These are phyloP conservation scores for Moringa oleifera DNA, from an alignment of 345 rosid species.

Conservation along the genomic window DNA sequence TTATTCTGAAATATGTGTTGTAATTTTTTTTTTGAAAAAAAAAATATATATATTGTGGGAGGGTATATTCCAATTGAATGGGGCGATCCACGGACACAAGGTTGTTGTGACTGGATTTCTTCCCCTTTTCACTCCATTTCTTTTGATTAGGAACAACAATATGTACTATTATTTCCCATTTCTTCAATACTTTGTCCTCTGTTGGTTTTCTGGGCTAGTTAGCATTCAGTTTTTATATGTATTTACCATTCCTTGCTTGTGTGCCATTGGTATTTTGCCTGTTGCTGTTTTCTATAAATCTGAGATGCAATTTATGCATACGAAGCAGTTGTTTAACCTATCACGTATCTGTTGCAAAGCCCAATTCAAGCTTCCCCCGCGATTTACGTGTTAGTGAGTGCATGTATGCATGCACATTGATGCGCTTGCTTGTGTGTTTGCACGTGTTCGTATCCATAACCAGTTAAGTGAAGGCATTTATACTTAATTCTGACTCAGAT, in stretches of 20 bases:
- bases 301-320: too few species aligned
- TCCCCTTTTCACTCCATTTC: neutral
- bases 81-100: neutral
- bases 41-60: too few species aligned
- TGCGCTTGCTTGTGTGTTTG: neutral
- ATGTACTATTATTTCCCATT: neutral
- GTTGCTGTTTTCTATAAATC: neutral
- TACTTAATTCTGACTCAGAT: slow-evolving; percentile 1
- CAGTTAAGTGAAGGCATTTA: neutral
- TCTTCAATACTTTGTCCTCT: too few species aligned
- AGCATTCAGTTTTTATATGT: neutral
- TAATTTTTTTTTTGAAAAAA: too few species aligned
- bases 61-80: neutral
- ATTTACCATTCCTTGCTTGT: neutral
- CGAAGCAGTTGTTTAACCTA: neutral
- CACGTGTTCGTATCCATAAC: neutral
- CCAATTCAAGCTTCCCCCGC: too few species aligned
- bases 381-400: too few species aligned
- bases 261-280: neutral
- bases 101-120: neutral
- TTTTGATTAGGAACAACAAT: too few species aligned
- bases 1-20: too few species aligned
- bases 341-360: neutral
- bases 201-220: neutral
- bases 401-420: too few species aligned